Conservation (phyloP, 306 rosid genomes). For the Carpinus viminea region DNA sequence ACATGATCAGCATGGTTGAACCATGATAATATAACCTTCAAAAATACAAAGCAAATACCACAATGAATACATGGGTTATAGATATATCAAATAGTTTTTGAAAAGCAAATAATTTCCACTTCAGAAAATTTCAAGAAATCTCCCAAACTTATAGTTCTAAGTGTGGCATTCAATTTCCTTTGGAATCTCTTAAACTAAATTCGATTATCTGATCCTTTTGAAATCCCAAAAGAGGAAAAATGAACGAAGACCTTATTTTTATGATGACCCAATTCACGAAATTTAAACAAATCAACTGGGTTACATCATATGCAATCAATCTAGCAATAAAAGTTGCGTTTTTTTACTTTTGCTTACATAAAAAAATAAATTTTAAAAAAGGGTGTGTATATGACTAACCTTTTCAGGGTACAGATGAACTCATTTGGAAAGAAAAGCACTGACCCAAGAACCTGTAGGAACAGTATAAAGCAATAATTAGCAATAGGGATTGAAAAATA, state of each 20-base stretch:
- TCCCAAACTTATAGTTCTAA: not conserved
- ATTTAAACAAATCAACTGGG: not conserved
- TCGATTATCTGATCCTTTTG: not conserved
- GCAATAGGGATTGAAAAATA: not conserved
- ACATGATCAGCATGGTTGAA: constrained; percentile 72
- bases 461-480: not conserved
- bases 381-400: not conserved
- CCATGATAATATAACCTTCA: constrained; percentile 61
- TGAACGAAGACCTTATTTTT: not conserved
- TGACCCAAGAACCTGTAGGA: not conserved
- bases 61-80: not conserved
- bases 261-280: not conserved
- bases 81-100: not conserved
- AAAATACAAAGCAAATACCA: not conserved
- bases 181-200: not conserved
- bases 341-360: not conserved
- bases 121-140: not conserved
- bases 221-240: not conserved
- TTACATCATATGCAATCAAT: not conserved
- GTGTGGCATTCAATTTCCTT: not conserved
- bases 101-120: not conserved
- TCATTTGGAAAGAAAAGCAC: not conserved
- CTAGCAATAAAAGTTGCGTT: not conserved
- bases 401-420: not conserved
- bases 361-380: not conserved